Conservation (phyloP, 2,329 filamentous ascomycete genomes). For the Aspergillus brunneoviolaceus region DNA sequence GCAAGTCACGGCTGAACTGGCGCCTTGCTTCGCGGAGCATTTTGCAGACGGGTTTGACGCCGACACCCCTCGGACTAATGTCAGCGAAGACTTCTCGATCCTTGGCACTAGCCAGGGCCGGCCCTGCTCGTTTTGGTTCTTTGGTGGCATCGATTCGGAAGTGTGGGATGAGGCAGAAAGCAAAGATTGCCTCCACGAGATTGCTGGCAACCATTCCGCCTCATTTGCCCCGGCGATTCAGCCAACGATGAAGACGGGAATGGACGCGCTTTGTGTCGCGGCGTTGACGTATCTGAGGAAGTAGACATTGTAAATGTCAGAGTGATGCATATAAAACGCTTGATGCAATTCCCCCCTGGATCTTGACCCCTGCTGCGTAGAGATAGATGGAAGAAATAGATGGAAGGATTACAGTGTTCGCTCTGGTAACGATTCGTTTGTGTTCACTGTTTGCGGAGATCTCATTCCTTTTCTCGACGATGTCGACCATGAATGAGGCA, state of each 20-base stretch:
- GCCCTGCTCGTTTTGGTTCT: slow-evolving; percentile 58
- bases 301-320: background rate
- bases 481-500: no score
- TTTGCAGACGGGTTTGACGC: slow-evolving; percentile 45
- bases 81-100: slow-evolving; percentile 60
- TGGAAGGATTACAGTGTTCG: no score
- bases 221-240: slow-evolving; percentile 60
- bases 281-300: slow-evolving; percentile 47
- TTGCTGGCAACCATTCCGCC: slow-evolving; percentile 61
- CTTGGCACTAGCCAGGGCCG: slow-evolving; percentile 51
- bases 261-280: slow-evolving; percentile 53
- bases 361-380: no score
- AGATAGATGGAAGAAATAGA: no score
- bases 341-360: no score
- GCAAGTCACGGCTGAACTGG: slow-evolving; percentile 44
- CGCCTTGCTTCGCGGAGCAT: slow-evolving; percentile 47
- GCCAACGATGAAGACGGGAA: slow-evolving; percentile 56
- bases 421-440: no score
- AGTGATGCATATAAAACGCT: background rate
- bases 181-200: slow-evolving; percentile 46
- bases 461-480: no score
- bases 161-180: slow-evolving; percentile 52
- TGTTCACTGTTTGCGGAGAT: no score
- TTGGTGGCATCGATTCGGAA: slow-evolving; percentile 54
- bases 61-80: slow-evolving; percentile 33